These are phyloP conservation scores for Leccinum boreale DNA, from an alignment of 768 basidiomycete species.

Conservation along the genomic window DNA sequence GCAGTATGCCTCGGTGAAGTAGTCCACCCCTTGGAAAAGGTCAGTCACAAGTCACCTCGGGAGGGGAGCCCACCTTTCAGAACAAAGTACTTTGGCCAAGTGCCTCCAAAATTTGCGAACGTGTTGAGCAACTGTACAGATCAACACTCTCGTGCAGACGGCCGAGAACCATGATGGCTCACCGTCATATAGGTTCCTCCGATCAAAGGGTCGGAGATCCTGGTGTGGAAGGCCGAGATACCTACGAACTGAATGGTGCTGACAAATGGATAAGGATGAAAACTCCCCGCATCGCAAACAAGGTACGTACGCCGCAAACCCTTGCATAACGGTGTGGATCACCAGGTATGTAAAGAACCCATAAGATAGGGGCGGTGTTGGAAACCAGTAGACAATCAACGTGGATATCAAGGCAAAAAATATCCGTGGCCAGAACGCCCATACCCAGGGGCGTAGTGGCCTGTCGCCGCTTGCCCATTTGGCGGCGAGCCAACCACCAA, in stretches of 20 bases:
- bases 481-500: slow-evolving; percentile 92
- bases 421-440: slow-evolving; percentile 87
- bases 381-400: slow-evolving; percentile 82
- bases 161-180: slow-evolving; percentile 22
- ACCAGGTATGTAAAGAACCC: slow-evolving; percentile 82
- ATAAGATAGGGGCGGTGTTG: slow-evolving; percentile 64
- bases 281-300: not conserved
- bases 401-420: slow-evolving; percentile 69
- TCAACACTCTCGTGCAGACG: slow-evolving; percentile 6
- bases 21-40: slow-evolving; percentile 66
- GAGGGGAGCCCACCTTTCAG: slow-evolving; percentile 61
- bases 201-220: slow-evolving; percentile 92
- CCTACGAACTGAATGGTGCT: slow-evolving; percentile 99
- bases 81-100: slow-evolving; percentile 96
- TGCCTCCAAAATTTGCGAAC: slow-evolving; percentile 94
- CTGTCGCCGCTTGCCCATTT: slow-evolving; percentile 82
- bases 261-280: slow-evolving; percentile 5
- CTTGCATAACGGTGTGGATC: slow-evolving; percentile 75
- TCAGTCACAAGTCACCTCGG: slow-evolving; percentile 6
- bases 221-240: slow-evolving; percentile 97
- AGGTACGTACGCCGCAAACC: slow-evolving; percentile 73
- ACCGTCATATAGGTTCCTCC: slow-evolving; percentile 99
- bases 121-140: slow-evolving; percentile 80
- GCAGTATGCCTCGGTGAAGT: slow-evolving; percentile 83
- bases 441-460: slow-evolving; percentile 84